A percentile compares a stretch with the other conserved stretches of the same genome.
Conservation (phyloP, 192 early-diverging fungal species). For the Mortierella antarctica region DNA sequence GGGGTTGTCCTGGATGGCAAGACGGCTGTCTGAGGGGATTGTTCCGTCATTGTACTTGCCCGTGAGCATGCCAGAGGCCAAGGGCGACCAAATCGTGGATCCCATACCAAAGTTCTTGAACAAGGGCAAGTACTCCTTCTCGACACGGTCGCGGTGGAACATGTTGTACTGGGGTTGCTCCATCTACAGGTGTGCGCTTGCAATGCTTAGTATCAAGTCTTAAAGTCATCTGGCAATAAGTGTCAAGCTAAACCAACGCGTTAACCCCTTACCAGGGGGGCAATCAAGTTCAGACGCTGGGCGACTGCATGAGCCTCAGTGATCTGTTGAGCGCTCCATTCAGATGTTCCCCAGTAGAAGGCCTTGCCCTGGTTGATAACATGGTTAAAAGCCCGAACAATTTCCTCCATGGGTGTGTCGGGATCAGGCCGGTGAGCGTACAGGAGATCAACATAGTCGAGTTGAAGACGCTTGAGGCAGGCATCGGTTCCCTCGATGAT, state of each 20-base stretch:
- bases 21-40: conserved; percentile 74
- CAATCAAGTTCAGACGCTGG: conserved; percentile 71
- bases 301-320: conserved; percentile 80
- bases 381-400: conserved; percentile 86
- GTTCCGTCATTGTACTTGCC: conserved; percentile 79
- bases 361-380: conserved; percentile 83
- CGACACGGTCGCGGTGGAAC: conserved; percentile 83
- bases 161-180: conserved; percentile 90
- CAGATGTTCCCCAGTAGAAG: conserved; percentile 87
- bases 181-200: conserved; percentile 28
- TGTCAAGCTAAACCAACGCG: not conserved
- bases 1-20: conserved; percentile 68
- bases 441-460: conserved; percentile 82
- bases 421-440: conserved; percentile 85
- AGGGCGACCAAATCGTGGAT: conserved; percentile 81
- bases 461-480: conserved; percentile 73
- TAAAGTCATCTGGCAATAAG: not conserved
- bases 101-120: conserved; percentile 77
- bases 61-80: conserved; percentile 51
- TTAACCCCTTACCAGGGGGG: conserved; percentile 62
- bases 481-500: conserved; percentile 83
- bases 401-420: conserved; percentile 86
- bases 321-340: conserved; percentile 85
- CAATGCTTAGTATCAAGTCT: not conserved
- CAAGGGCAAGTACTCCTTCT: conserved; percentile 77